Base-by-base conservation (phyloP, 2,329 filamentous ascomycete genomes). In the Aspergillus eucalypticola region DNA sequence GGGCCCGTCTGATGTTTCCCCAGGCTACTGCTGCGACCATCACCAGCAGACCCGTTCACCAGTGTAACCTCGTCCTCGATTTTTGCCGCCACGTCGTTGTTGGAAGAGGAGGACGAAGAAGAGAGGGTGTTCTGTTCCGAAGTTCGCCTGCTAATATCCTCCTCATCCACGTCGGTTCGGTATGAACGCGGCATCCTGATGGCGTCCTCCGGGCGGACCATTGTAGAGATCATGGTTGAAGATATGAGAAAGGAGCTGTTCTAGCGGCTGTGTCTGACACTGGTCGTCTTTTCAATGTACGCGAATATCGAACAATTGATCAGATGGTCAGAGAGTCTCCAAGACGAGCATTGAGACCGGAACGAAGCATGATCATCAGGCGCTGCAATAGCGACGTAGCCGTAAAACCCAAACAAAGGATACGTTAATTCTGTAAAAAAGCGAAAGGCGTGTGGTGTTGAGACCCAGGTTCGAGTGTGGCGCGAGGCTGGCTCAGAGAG, bases 141-240 rank as follows among this genome's bases (percentile, higher is more conserved):
- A 0, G 64, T 66, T 58, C 67, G 64, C 56, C 61, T 67, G 50
- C 63, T 67, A 23, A 41, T 59, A 39, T 72, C 71, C 27, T 75
- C 74, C 38, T 78, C 76, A 10, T 73, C 72, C 27, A 64, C 58
- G 32, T 75, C 74, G 35, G 61, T 66, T 56, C 67, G 70, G 62
- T 72, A 72, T 35, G 70, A 60, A 60, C 67, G 73, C 64, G 66
- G 68, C 48, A 70, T 73, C 65, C 71, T 71, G 25, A 74, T 64
- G 11, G 71, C 73, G 61, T 78, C 76, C 59, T 78, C 76, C 46
- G 73, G 67, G 56, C 74, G 75, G 58, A 66, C 64, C 73, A 78
- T 78, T 49, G 72, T 70, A 62, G 71, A 68, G 60, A 75, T 64
- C 70, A 73, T 71, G 53, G 41, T 61, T 54, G 60, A 58, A 17